Evolutionary conservation across 2,329 filamentous ascomycete species (phyloP).

Genomic region (Colletotrichum sp.): DNA sequence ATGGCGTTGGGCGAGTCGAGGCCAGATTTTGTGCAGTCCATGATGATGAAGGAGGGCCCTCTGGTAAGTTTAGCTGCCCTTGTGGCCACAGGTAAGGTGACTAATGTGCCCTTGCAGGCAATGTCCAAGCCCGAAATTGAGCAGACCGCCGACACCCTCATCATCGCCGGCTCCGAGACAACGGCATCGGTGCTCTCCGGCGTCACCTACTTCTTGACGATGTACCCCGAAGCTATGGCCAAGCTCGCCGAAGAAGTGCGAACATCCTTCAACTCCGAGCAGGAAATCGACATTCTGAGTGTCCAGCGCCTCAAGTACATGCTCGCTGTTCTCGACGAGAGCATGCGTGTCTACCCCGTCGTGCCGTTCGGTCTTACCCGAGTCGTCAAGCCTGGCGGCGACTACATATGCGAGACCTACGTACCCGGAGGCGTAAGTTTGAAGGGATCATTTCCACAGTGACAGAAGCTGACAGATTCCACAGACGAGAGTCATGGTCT

Average conservation of each 20-base stretch:
- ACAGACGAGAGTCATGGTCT: conserved; percentile 41
- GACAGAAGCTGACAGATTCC: neutral
- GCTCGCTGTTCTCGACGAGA: conserved; percentile 45
- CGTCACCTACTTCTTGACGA: conserved; percentile 42
- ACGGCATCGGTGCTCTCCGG: conserved; percentile 49
- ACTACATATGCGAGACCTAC: conserved; percentile 31
- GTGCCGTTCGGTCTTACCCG: conserved; percentile 28
- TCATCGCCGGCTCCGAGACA: conserved; percentile 48
- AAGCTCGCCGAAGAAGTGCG: conserved; percentile 45
- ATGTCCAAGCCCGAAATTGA: conserved; percentile 8
- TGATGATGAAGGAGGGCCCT: conserved; percentile 21
- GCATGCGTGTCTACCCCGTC: conserved; percentile 39
- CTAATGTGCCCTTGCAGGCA: neutral
- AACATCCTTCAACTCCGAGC: conserved; percentile 33
- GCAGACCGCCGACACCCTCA: conserved; percentile 22
- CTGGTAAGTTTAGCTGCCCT: neutral
- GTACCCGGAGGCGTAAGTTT: conserved; percentile 39
- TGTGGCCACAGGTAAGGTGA: accelerated
- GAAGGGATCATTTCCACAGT: neutral
- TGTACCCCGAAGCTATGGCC: conserved; percentile 32
- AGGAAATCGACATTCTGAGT: conserved; percentile 41
- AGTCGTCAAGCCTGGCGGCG: conserved; percentile 34
- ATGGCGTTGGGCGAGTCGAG: conserved; percentile 19
- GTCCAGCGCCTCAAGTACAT: conserved; percentile 40
- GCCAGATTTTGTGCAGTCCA: conserved; percentile 24